Evolutionary conservation across 2,329 filamentous ascomycete genomes (phyloP).

Genomic region (Furcasterigmium sp.): DNA sequence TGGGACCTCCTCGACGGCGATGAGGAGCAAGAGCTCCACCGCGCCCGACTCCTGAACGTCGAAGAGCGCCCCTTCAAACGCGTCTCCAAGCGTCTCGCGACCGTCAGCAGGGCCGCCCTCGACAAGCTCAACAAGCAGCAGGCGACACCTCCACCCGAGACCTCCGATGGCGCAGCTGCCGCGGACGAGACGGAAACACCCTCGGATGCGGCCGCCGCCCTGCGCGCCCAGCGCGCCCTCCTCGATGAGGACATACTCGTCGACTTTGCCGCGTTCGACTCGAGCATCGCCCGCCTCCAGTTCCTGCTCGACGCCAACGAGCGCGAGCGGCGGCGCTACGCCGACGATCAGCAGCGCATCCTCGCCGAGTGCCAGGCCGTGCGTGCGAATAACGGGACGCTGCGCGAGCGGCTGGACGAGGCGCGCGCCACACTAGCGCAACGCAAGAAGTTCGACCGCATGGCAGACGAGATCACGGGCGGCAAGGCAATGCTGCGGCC

Average conservation of each 20-base stretch:
- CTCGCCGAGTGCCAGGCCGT: slow-evolving; percentile 72
- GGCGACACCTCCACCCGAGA: slow-evolving; percentile 60
- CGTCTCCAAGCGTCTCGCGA: slow-evolving; percentile 74
- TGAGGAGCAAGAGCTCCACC: slow-evolving; percentile 82
- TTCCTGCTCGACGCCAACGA: slow-evolving; percentile 80
- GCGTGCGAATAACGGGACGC: slow-evolving; percentile 64
- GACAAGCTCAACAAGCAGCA: slow-evolving; percentile 47
- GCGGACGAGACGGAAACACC: slow-evolving; percentile 12
- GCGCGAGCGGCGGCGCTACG: slow-evolving; percentile 78
- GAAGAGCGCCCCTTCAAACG: slow-evolving; percentile 92
- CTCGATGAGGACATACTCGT: slow-evolving; percentile 80
- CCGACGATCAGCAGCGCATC: slow-evolving; percentile 73
- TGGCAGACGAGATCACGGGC: slow-evolving; percentile 80
- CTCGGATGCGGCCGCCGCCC: slow-evolving; percentile 25
- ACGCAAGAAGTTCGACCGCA: slow-evolving; percentile 80
- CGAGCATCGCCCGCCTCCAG: slow-evolving; percentile 80
- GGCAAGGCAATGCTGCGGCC: slow-evolving; percentile 69
- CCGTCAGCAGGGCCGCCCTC: slow-evolving; percentile 52
- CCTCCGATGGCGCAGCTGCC: slow-evolving; percentile 17
- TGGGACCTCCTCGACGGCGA: slow-evolving; percentile 69
- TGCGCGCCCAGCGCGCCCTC: slow-evolving; percentile 53
- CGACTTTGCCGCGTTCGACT: slow-evolving; percentile 85
- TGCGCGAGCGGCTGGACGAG: slow-evolving; percentile 71
- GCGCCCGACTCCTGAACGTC: slow-evolving; percentile 77
- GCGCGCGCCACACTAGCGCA: slow-evolving; percentile 70